These are phyloP conservation scores for carrot (Daucus carota) DNA, from an alignment of 129 eudicot genomes.

Conservation along the genomic window DH1_v3.0 NC_030385.2:46980501-46981000, in stretches of 20 bases:
- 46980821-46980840: no score
- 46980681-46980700: slow-evolving; percentile 51
- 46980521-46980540: background rate
- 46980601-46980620: slow-evolving; percentile 73
- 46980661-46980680: slow-evolving; percentile 71
- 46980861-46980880: no score
- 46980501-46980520: no score
- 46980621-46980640: slow-evolving; percentile 87
- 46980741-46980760: background rate
- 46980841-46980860: no score
- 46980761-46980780: slow-evolving; percentile 50
- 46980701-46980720: background rate
- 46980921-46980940: no score
- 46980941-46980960: no score
- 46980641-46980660: slow-evolving; percentile 78
- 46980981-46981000: no score
- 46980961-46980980: no score
- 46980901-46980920: no score
- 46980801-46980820: no score
- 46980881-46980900: no score
- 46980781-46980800: slow-evolving; percentile 75
- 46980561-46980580: background rate
- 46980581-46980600: slow-evolving; percentile 66
- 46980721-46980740: background rate
- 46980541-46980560: background rate